Base-by-base conservation (phyloP, 1,284 basidiomycete genomes). In the Neolentinus lepideus region DNA sequence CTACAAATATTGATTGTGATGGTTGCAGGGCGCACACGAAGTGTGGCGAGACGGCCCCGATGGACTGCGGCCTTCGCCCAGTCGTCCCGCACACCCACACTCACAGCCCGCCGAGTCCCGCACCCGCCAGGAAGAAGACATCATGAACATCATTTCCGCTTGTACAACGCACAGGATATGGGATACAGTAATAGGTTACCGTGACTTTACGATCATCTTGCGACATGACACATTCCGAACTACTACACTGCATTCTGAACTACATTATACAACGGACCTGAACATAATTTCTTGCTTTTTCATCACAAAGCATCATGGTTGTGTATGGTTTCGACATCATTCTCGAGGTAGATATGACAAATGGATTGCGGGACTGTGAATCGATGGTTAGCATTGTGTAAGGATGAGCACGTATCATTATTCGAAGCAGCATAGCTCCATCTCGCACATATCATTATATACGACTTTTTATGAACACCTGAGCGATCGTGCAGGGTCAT, bases 31-130 rank as follows among this genome's bases (percentile, higher is more conserved):
- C 89, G 12, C 90, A 93, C 66, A 77, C 89, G 60, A 92, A 90
- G 66, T 93, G 91, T 63, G 90, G 89, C 12, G 90, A 92, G 67
- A 68, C 81, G 35, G 90, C 90, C 3, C 88, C 90, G 8, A 73
- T 80, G 59, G 83, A 92, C 69, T 93, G 91, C 63, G 88, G 84
- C 26, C 57, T 81, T 10, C 80, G 78, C 50, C 74, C 75, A 27
- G 59, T 45, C 16, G 11, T 29, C 19, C 31, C 26, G 24, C 14
- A 4, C 10, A 8, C 22, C 21, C 21, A 6, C 33, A 12, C 12
- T 31, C 51, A 52, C 6, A 16, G 22, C 3, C n/a, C 27, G 14
- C 19, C 51, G 19, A 51, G 50, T 26, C 14, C 21, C 27, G 6
- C 51, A 9, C 33, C 51, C 27, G 21, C 19, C 4, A 16, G 10